A percentile compares a stretch with the other conserved stretches of the same genome.
These are phyloP conservation scores for Heliosperma pusillum DNA, from an alignment of 148 eudicot genomes.

Conservation along the genomic window DNA sequence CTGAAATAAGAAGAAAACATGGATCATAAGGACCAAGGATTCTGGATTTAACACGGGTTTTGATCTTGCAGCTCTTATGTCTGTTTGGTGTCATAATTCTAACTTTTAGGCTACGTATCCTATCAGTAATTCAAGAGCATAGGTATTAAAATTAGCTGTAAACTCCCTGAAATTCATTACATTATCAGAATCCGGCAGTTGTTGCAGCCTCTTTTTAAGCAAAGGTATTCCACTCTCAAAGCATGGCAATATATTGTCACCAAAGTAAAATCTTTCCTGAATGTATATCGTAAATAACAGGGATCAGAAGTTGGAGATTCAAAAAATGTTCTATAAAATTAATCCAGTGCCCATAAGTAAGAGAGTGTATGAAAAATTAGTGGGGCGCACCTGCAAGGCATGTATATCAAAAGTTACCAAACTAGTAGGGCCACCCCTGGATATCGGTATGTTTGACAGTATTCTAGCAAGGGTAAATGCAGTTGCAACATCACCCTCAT, in stretches of 20 bases:
- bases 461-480: constrained; percentile 94
- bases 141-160: constrained; percentile 1
- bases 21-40: constrained; percentile 6
- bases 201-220: constrained; percentile 86
- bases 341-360: not conserved
- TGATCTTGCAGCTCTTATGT: not conserved
- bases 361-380: not conserved
- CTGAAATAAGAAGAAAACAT: constrained; percentile 31
- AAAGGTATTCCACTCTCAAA: constrained; percentile 96
- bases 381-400: constrained; percentile 79
- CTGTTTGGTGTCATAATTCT: not conserved
- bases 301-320: constrained; percentile 3
- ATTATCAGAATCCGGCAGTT: constrained; percentile 92
- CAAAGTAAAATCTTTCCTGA: constrained; percentile 97
- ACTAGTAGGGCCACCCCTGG: constrained; percentile 95
- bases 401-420: constrained; percentile 89
- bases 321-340: not conserved
- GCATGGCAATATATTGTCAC: constrained; percentile 92
- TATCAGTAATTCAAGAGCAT: not conserved
- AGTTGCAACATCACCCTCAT: constrained; percentile 97
- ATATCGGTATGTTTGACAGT: constrained; percentile 79
- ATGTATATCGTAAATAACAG: constrained; percentile 15
- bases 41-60: not conserved
- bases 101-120: not conserved
- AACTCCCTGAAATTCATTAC: constrained; percentile 36